Conservation (phyloP, 352 stramenopile genomes). For the Lagenidium sp. region DNA sequence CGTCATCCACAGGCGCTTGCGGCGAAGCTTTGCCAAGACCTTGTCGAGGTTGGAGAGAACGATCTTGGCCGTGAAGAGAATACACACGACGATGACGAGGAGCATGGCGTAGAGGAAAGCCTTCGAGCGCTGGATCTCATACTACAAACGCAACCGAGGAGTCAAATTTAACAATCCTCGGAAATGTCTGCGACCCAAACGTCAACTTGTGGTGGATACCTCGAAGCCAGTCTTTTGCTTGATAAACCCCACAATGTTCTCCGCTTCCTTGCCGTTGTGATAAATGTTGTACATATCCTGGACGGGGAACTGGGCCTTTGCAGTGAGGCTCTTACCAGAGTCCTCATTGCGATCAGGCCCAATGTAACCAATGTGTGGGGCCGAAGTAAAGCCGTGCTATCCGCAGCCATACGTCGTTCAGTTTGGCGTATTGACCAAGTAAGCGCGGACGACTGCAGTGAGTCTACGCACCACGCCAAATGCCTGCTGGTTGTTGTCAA, state of each 20-base stretch:
- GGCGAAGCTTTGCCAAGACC: slow-evolving; percentile 58
- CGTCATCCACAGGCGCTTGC: slow-evolving; percentile 82
- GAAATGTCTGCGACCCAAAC: too few species aligned
- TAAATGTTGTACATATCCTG: slow-evolving; percentile 77
- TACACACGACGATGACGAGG: slow-evolving; percentile 14
- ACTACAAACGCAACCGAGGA: slow-evolving; percentile 10
- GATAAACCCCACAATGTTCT: slow-evolving; percentile 61
- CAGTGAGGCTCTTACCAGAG: slow-evolving; percentile 29
- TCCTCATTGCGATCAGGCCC: slow-evolving; percentile 49
- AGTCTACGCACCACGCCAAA: slow-evolving; percentile 42
- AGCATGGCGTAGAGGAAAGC: slow-evolving; percentile 45
- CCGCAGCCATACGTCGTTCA: background rate
- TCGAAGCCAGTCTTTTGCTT: slow-evolving; percentile 80
- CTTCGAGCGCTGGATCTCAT: slow-evolving; percentile 65
- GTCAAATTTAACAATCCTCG: too few species aligned
- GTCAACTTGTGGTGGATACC: too few species aligned
- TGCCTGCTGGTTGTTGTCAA: slow-evolving; percentile 53
- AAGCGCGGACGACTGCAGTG: background rate
- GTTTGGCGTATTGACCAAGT: background rate
- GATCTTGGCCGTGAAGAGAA: slow-evolving; percentile 42
- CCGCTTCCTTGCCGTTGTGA: slow-evolving; percentile 57
- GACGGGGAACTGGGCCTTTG: slow-evolving; percentile 40
- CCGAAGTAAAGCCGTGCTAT: slow-evolving; percentile 73
- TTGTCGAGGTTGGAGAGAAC: slow-evolving; percentile 59
- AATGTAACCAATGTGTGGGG: slow-evolving; percentile 69